These are phyloP conservation scores for Pythium aquatile DNA, from an alignment of 352 stramenopile genomes.

Conservation along the genomic window DNA sequence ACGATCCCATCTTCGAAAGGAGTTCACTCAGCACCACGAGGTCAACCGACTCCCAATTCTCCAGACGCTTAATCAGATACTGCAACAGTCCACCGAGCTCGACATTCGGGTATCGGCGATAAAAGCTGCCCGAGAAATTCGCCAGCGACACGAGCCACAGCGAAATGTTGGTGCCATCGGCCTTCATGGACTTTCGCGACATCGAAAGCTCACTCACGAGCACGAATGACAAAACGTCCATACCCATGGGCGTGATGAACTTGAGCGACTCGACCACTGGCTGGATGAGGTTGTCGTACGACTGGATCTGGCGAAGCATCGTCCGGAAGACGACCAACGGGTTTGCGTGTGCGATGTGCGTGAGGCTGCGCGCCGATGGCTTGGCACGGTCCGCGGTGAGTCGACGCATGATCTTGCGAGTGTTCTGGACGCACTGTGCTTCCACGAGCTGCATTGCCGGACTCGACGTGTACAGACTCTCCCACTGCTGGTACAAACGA, in stretches of 20 bases:
- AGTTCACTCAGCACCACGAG: slow-evolving; percentile 87
- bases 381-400: slow-evolving; percentile 82
- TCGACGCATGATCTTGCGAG: slow-evolving; percentile 73
- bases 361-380: slow-evolving; percentile 67
- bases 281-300: slow-evolving; percentile 96
- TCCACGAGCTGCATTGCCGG: slow-evolving; percentile 68
- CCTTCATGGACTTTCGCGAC: slow-evolving; percentile 82
- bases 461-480: slow-evolving; percentile 53
- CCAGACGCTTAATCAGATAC: slow-evolving; percentile 89
- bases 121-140: slow-evolving; percentile 94
- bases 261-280: slow-evolving; percentile 96
- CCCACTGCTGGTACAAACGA: slow-evolving; percentile 78
- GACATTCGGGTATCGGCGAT: slow-evolving; percentile 91
- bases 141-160: slow-evolving; percentile 93
- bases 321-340: slow-evolving; percentile 93
- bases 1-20: slow-evolving; percentile 87
- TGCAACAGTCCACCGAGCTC: slow-evolving; percentile 90
- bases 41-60: slow-evolving; percentile 83
- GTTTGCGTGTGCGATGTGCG: slow-evolving; percentile 92
- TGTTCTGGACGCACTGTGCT: slow-evolving; percentile 66
- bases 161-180: slow-evolving; percentile 90
- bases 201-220: slow-evolving; percentile 90
- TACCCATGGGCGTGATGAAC: slow-evolving; percentile 90
- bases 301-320: slow-evolving; percentile 95
- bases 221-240: slow-evolving; percentile 94